Conservation (phyloP, 257 asterid genomes). For the Solanum ossicruentum region DNA sequence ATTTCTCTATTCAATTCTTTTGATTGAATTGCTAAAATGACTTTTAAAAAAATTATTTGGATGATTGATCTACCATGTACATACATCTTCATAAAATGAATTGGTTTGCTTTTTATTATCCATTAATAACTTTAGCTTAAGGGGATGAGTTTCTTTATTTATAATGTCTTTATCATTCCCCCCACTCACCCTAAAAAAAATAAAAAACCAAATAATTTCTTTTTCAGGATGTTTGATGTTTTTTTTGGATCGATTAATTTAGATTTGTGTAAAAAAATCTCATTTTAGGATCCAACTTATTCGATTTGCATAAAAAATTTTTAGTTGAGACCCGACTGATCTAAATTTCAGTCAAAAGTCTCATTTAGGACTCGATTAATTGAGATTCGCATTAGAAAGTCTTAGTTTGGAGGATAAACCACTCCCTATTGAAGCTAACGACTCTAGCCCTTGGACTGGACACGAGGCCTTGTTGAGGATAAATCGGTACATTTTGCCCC, state of each 20-base stretch:
- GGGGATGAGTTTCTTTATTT: neutral
- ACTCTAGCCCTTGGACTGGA: neutral
- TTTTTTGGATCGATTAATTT: neutral
- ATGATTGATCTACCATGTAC: neutral
- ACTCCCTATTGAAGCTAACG: neutral
- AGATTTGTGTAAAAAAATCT: neutral
- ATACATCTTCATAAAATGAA: neutral
- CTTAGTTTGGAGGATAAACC: neutral
- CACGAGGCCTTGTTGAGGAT: neutral
- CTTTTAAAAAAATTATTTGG: neutral
- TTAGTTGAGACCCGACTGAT: neutral
- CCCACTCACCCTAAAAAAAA: neutral
- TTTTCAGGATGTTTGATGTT: neutral
- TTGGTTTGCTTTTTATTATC: neutral
- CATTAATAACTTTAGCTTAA: neutral
- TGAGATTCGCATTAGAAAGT: neutral
- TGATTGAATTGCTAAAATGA: neutral
- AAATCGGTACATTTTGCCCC: neutral
- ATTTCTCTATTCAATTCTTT: neutral
- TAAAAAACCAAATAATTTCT: neutral
- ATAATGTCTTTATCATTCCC: neutral
- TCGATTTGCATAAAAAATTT: accelerated
- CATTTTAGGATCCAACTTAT: neutral
- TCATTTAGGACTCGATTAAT: neutral
- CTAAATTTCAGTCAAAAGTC: neutral